phyloP scores from a whole-genome alignment of 345 rosid species.

The Reutealis trisperma region DNA sequence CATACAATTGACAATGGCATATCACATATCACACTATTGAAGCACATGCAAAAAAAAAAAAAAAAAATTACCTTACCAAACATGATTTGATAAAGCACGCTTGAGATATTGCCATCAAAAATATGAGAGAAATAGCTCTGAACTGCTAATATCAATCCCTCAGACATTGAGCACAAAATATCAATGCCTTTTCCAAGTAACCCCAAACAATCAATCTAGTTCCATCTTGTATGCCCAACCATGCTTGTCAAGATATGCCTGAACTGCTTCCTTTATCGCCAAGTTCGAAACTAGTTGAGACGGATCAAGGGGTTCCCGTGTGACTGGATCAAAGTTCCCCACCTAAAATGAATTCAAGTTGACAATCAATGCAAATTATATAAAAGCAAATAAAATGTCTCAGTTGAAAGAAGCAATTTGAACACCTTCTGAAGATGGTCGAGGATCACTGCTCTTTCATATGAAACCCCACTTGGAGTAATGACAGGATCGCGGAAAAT shows the following conservation, averaged over 20 bases:
- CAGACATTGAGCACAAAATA: not conserved
- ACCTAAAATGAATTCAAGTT: slow-evolving; percentile 44
- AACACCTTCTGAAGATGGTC: slow-evolving; percentile 81
- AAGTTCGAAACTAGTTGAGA: slow-evolving; percentile 68
- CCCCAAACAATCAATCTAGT: slow-evolving; percentile 12
- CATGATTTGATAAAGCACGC: not conserved
- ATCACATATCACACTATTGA: not conserved
- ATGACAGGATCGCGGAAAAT: slow-evolving; percentile 88
- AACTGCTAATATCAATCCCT: not conserved
- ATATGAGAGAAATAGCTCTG: not conserved
- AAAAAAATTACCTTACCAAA: not conserved
- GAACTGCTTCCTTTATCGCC: slow-evolving; percentile 89
- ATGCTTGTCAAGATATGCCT: slow-evolving; percentile 64
- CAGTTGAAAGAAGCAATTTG: not conserved
- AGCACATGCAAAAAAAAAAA: not conserved
- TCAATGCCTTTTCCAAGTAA: not conserved
- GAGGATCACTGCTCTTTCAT: slow-evolving; percentile 84
- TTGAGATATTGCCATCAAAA: not conserved
- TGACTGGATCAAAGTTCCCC: slow-evolving; percentile 85
- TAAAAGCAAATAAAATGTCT: not conserved
- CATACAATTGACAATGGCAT: not conserved
- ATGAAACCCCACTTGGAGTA: slow-evolving; percentile 82
- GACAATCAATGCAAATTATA: not conserved
- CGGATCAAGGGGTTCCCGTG: slow-evolving; percentile 56
- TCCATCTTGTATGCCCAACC: slow-evolving; percentile 75